phyloP scores from a whole-genome alignment of 192 early-diverging fungal genomes.

The Backusella luteola region DNA sequence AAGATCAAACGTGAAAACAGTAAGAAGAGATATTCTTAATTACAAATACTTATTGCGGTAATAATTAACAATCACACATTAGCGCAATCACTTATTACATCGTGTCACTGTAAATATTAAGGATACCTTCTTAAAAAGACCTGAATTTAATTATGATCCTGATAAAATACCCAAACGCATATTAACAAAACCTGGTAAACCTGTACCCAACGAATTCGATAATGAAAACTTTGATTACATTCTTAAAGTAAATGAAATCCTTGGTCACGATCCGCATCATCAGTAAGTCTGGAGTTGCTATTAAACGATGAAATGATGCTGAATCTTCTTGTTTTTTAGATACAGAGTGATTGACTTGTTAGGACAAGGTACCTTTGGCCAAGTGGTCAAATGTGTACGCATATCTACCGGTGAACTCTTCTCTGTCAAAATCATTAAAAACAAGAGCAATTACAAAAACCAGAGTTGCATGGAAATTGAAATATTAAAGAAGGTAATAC shows the following conservation, averaged over 20 bases:
- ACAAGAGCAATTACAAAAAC: constrained; percentile 93
- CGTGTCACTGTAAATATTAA: constrained; percentile 7
- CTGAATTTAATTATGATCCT: constrained; percentile 75
- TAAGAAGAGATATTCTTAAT: background rate
- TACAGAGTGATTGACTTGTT: constrained; percentile 91
- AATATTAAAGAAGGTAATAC: constrained; percentile 76
- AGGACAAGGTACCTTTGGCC: constrained; percentile 98
- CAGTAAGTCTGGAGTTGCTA: constrained; percentile 52
- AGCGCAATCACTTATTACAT: background rate
- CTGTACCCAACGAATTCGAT: constrained; percentile 86
- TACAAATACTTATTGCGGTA: background rate
- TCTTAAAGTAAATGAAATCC: constrained; percentile 92
- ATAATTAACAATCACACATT: background rate
- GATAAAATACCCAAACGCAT: constrained; percentile 83
- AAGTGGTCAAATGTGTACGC: constrained; percentile 95
- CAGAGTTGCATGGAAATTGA: constrained; percentile 96
- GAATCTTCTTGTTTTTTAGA: constrained; percentile 32
- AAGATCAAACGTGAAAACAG: background rate
- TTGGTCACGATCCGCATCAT: constrained; percentile 88
- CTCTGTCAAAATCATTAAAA: constrained; percentile 98
- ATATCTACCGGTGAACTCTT: constrained; percentile 85
- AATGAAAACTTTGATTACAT: constrained; percentile 98
- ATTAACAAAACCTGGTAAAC: constrained; percentile 92
- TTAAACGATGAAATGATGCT: background rate
- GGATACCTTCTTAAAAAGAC: constrained; percentile 2